Base-by-base conservation (phyloP, 2,329 filamentous ascomycete species). In the Diaporthe longicolla region DNA sequence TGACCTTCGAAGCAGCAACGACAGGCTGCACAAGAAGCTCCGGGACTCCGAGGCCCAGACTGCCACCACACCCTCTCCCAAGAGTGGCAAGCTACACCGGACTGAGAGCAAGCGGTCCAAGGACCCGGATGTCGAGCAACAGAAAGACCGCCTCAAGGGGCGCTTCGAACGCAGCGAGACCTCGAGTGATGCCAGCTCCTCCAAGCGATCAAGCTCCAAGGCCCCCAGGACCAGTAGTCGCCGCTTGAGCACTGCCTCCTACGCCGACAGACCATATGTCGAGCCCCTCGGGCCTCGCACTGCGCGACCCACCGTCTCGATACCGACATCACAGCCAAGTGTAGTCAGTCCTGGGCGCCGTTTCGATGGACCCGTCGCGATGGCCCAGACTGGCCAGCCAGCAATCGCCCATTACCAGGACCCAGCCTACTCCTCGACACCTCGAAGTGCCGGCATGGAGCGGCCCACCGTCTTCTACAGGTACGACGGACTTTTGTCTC, bases 161-260 rank as follows among this genome's bases (percentile, higher is more conserved):
- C 80, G 82, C 63, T 82, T 83, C 76, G 76, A 78, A 59, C 78
- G 77, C 70, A 77, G 61, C 68, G 79, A 80, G 6, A 78, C 78
- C 40, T 79, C 78, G 76, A 79, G 79, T 76, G 80, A 79, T 54
- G 79, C 76, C 75, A 77, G 71, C 55, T 75, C 71, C 19, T 40
- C 74, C 29, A 73, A 59, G 13, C 71, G 69, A 4, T 74, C 72
- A 35, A 70, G 72, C 48, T 74, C 74, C 45, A 66, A 50, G 37
- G 35, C 72, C 10, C 52, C 59, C 35, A 70, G 58, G 15, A 59
- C 50, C 70, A 66, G 32, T 19, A 66, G 40, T 26, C 54, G 73
- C 52, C 74, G 72, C 63, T 48, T 68, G 50, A 55, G 58, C 35
- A 57, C 21, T 65, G 37, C 52, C 50, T 70, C 32, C 32, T 61